Evolutionary conservation across 2,329 filamentous ascomycete species (phyloP), one percentile per base, ranked within the genome.

Genomic region (Aspergillus melleus): DNA sequence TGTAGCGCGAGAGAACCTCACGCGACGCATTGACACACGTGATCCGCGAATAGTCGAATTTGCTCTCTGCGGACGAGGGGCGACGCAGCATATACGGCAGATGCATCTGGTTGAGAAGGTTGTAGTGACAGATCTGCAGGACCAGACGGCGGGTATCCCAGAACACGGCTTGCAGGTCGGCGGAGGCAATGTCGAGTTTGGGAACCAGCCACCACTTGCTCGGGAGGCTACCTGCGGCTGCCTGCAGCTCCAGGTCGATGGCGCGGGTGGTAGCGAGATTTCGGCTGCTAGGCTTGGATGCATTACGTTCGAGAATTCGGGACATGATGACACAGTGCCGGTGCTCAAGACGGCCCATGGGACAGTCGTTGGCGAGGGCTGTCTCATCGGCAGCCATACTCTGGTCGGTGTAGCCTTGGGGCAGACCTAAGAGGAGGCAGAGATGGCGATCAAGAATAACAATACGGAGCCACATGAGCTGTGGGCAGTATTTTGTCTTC

Each of bases 341-440:
- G 19, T 57, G 57, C 6, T 58, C 55, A 16, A 51, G 46, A 55
- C 32, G 51, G 52, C 26, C 57, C 32, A 53, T 61, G 52, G 36
- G 52, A 16, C 20, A 55, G 47, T 54, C 52, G 24, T 19, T 32
- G 12, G 39, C 24, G 12, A 54, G 20, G 10, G 2, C 3, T 11
- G 52, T n/a, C n/a, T 8, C 24, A 5, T 54, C 52, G 42, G 20
- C n/a, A 4, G 20, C 20, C 39, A 47, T 54, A 20, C 20, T 32
- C 2, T 29, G 49, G 10, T 54, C 29, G 6, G 14, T 19, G 30
- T 9, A 26, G 44, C 29, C 29, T 32, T 54, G 44, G 22, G 57
- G 51, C 4, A 59, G 44, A 19, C 57, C 52, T 20, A 59, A 29
- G n/a, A 59, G n/a, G 3, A 59, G 20, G 14, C 12, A 59, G 5